Evolutionary conservation across 257 asterid genomes (phyloP).

Genomic region (Nicotiana noctiflora): DNA sequence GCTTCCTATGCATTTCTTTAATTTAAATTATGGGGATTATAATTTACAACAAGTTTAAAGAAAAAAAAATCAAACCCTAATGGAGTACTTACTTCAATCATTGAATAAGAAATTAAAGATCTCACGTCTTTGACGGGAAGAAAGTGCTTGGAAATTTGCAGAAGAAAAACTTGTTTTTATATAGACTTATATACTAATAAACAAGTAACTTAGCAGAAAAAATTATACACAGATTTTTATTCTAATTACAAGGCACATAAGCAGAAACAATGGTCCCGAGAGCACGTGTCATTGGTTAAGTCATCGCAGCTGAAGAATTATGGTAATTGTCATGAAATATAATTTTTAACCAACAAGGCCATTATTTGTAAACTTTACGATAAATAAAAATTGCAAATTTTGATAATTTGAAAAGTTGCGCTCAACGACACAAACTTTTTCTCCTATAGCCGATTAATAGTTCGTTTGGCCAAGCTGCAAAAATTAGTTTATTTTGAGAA

Average conservation of each 20-base stretch:
- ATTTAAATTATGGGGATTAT: background rate
- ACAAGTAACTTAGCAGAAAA: background rate
- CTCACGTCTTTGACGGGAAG: background rate
- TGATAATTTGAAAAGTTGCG: too few species aligned
- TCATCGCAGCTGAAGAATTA: too few species aligned
- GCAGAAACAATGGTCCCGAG: background rate
- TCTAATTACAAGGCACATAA: background rate
- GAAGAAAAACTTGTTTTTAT: background rate
- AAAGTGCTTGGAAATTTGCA: background rate
- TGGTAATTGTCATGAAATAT: too few species aligned
- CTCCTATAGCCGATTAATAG: too few species aligned
- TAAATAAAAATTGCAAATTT: too few species aligned
- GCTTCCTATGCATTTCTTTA: background rate
- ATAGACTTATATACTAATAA: background rate
- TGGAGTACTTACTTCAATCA: background rate
- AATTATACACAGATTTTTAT: background rate
- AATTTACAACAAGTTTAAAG: background rate
- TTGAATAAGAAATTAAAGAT: background rate
- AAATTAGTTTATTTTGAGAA: too few species aligned
- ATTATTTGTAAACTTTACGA: too few species aligned
- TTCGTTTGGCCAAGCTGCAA: too few species aligned
- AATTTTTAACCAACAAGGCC: too few species aligned
- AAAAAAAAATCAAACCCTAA: background rate
- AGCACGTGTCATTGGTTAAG: too few species aligned
- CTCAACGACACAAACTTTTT: too few species aligned